Evolutionary conservation across 2,329 filamentous ascomycete genomes (phyloP).

Genomic region (Whalleya microplaca): DNA sequence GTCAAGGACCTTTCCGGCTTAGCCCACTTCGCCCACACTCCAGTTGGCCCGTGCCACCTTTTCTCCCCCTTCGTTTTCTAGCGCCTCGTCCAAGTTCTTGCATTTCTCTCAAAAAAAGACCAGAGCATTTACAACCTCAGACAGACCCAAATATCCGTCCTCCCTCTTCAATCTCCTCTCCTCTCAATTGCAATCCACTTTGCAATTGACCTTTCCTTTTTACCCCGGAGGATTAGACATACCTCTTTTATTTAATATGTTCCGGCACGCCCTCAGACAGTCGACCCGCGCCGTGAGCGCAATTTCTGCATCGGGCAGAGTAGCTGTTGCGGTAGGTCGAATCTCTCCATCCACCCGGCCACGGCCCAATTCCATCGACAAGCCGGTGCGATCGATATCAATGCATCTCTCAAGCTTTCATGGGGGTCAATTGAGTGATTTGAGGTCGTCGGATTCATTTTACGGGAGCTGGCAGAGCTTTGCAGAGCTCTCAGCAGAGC

Average conservation of each 20-base stretch:
- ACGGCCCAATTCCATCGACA: constrained; percentile 52
- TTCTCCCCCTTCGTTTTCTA: neutral
- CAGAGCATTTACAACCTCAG: constrained; percentile 32
- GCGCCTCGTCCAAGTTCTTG: constrained; percentile 13
- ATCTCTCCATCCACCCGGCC: constrained; percentile 37
- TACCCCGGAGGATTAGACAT: constrained; percentile 52
- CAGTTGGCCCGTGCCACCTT: neutral
- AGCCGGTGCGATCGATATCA: constrained; percentile 43
- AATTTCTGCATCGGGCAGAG: constrained; percentile 88
- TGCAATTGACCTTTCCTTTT: constrained; percentile 54
- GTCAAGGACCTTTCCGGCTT: neutral
- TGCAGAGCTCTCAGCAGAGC: constrained; percentile 32
- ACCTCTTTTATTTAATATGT: constrained; percentile 71
- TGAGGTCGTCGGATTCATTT: constrained; percentile 15
- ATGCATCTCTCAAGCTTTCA: constrained; percentile 34
- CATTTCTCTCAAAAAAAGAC: constrained; percentile 34
- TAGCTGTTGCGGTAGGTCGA: constrained; percentile 91
- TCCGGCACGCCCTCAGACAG: constrained; percentile 97
- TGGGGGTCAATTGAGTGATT: constrained; percentile 46
- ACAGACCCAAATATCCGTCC: constrained; percentile 36
- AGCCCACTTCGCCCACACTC: neutral
- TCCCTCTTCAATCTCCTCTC: constrained; percentile 62
- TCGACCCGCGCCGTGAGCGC: constrained; percentile 93
- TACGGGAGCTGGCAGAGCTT: constrained; percentile 44
- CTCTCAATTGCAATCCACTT: constrained; percentile 66